Conservation (phyloP, 192 early-diverging fungal genomes). For the Coemansia sp. region DNA sequence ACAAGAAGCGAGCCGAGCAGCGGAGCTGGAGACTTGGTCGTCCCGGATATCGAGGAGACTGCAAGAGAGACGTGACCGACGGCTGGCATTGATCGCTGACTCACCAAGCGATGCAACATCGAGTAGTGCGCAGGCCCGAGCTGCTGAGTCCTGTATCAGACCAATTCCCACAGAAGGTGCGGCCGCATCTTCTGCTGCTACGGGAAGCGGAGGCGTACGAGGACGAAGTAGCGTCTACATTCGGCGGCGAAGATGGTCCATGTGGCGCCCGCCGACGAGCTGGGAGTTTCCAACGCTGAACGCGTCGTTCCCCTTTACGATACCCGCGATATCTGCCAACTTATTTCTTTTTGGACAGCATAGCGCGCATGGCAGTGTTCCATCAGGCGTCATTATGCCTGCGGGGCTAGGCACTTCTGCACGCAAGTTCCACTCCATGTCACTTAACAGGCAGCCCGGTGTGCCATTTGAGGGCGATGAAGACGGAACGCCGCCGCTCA, state of each 20-base stretch:
- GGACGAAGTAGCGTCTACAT: not conserved
- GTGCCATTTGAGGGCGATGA: conserved; percentile 34
- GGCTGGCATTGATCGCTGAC: not conserved
- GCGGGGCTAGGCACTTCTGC: conserved; percentile 49
- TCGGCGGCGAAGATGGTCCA: conserved; percentile 30
- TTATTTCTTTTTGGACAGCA: conserved; percentile 33
- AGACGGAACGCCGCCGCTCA: conserved; percentile 7
- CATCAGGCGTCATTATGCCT: conserved; percentile 49
- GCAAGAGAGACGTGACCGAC: conserved; percentile 20
- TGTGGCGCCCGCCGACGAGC: conserved; percentile 22
- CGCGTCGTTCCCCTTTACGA: conserved; percentile 53
- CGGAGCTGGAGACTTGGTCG: conserved; percentile 8
- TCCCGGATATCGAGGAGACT: conserved; percentile 14
- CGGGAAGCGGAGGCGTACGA: not conserved
- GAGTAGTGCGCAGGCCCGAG: not conserved
- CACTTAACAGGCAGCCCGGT: conserved; percentile 47
- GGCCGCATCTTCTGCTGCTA: not conserved
- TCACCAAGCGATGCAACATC: not conserved
- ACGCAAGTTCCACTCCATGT: conserved; percentile 54
- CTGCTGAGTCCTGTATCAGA: not conserved
- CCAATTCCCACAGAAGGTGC: not conserved
- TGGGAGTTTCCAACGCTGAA: conserved; percentile 57
- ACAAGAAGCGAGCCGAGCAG: not conserved
- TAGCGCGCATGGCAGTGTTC: conserved; percentile 26
- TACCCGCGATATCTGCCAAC: conserved; percentile 41